Base-by-base conservation (phyloP, 2,329 filamentous ascomycete genomes). In the Aureobasidium sp. region DNA sequence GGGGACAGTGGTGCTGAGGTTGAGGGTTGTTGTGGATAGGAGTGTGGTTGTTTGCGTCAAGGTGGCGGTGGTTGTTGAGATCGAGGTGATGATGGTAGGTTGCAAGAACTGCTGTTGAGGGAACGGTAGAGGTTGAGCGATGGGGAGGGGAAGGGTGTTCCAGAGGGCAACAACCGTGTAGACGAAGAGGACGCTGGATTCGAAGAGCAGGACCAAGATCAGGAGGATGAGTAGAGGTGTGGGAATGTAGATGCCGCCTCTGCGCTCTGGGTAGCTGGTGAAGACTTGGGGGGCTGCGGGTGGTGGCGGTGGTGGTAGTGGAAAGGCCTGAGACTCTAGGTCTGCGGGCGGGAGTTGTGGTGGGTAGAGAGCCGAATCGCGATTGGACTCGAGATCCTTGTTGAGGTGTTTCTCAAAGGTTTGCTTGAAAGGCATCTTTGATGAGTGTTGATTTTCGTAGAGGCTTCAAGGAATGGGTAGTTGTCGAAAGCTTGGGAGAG, bases 141-240 rank as follows among this genome's bases (percentile, higher is more conserved):
- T 53, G 17, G 70, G 70, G 9, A 64, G 43, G n/a, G 70, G 70
- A 0, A 70, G 61, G 49, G 69, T 72, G 64, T 69, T 69, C 66
- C 72, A 71, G 9, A 74, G 69, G 9, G 71, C 72, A 37, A 74
- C 70, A 33, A 71, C 64, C 4, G 71, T 73, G 65, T 73, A 74
- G 17, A 70, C 67, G 62, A 74, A 73, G 21, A 74, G 67, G 31
- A 70, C 58, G 2, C 67, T 69, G 60, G 68, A 71, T 59, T 73
- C 70, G 62, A 72, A 66, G 21, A 68, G 54, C 23, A 68, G 62
- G 13, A 72, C 66, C 21, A 67, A 50, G 29, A 68, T 63, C 42
- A 74, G 63, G 29, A 71, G 63, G 57, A 70, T 65, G 64, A 73
- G 69, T 35, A 73, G 45, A 19, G 67, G 64, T 53, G 67, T 69